These are phyloP conservation scores for Lobosporangium transversale DNA, from an alignment of 192 early-diverging fungal genomes.

Conservation along the genomic window DNA sequence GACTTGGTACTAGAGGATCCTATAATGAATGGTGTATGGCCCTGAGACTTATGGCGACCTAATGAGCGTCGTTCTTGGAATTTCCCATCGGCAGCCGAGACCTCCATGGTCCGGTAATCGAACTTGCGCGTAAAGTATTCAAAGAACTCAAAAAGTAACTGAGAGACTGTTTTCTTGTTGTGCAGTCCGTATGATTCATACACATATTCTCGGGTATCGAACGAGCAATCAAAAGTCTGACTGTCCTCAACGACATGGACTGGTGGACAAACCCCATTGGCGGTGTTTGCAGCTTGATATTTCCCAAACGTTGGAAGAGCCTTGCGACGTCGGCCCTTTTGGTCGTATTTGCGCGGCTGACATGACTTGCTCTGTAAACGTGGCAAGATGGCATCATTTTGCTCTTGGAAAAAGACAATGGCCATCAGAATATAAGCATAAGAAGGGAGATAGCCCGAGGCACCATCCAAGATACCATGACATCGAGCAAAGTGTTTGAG, in stretches of 20 bases:
- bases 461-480: constrained; percentile 38
- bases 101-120: constrained; percentile 48
- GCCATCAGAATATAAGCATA: constrained; percentile 50
- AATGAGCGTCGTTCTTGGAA: constrained; percentile 18
- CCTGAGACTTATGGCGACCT: not conserved
- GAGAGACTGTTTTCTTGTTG: constrained; percentile 30
- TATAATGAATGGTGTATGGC: too few relatives aligned
- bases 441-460: constrained; percentile 21
- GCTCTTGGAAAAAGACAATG: constrained; percentile 41
- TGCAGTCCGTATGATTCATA: constrained; percentile 12
- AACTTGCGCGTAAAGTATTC: constrained; percentile 30
- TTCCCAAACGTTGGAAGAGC: constrained; percentile 2
- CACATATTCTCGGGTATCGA: constrained; percentile 10
- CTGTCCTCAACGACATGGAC: constrained; percentile 14
- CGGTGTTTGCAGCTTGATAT: not conserved
- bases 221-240: constrained; percentile 24
- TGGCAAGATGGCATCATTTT: not conserved
- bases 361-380: not conserved
- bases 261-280: not conserved
- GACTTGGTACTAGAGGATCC: too few relatives aligned
- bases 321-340: constrained; percentile 2
- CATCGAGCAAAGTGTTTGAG: constrained; percentile 48
- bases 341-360: not conserved
- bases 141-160: constrained; percentile 40
- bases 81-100: constrained; percentile 2